Evolutionary conservation across 371 early-diverging fungal genomes (phyloP), one percentile per base, ranked within the genome.

Genomic region (Mucor plumbeus): DNA sequence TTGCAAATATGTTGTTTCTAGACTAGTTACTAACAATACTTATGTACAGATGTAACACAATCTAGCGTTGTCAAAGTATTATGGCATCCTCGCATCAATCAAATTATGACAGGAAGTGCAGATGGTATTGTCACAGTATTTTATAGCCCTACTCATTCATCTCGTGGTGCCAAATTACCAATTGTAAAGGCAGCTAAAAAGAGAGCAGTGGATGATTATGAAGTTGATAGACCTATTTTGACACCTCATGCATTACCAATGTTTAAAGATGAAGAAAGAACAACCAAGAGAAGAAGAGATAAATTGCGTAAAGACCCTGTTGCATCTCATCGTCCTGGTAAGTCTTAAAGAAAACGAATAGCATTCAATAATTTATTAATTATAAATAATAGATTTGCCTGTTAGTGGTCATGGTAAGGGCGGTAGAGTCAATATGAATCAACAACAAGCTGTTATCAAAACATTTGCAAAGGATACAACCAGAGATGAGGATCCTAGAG

Each of bases 401-500:
- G 72, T 94, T 36, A 81, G 80, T 31, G 95, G 95, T 0, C 97
- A 91, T 61, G 97, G 97, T 15, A 85, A 85, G 54, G 95, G 95
- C 17, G 96, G 97, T 50, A 86, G 88, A 55, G 89, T 94, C 6
- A 97, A 95, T 44, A 88, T 87, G 61, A 95, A 88, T 63, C 78
- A 89, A 53, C 92, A 94, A 9, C 94, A 95, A 74, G 90, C 91
- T 61, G 90, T 96, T 8, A 88, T 96, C 86, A 90, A 91, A 57
- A 82, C 85, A 13, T 77, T 97, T 19, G 86, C 90, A 11, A 96
- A 94, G 73, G 95, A 97, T 73, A 93, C 91, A 8, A 87, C 88
- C 44, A 85, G 92, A 71, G 93, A 93, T 69, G 97, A 95, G 61
- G 99, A 98, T 83, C 99, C 99, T 15, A 86, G 99, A 47, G 98